A percentile compares a stretch with the other conserved stretches of the same genome.
Conservation (phyloP, 1,139 yeast genomes). For the Yamadazyma diospyri region DNA sequence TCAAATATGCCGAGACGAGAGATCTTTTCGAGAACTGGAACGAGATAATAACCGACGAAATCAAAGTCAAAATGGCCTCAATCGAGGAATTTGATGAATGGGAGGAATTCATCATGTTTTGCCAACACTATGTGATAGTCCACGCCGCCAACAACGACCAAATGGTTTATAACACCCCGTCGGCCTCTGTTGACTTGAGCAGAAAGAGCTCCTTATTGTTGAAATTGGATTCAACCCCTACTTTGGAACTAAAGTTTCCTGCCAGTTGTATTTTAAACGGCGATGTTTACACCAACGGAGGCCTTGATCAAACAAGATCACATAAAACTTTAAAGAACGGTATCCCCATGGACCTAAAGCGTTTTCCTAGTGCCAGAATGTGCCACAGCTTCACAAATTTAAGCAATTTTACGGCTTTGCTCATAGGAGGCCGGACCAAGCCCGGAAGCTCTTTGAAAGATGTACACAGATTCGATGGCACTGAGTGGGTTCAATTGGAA, state of each 20-base stretch:
- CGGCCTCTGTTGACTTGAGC: constrained; percentile 3
- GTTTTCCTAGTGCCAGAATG: constrained; percentile 47
- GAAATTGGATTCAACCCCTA: constrained; percentile 1
- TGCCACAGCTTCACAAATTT: constrained; percentile 52
- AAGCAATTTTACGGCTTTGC: constrained; percentile 23
- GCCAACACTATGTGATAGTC: constrained; percentile 70
- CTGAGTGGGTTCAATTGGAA: constrained; percentile 32
- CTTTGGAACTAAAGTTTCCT: constrained; percentile 44
- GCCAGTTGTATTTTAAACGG: constrained; percentile 30
- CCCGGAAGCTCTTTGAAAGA: constrained; percentile 48
- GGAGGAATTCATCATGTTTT: constrained; percentile 76
- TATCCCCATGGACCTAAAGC: constrained; percentile 4
- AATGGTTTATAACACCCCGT: constrained; percentile 10
- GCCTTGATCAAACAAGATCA: constrained; percentile 46
- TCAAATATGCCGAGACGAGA: constrained; percentile 45
- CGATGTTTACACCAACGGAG: constrained; percentile 48
- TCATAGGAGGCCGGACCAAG: constrained; percentile 70
- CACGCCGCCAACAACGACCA: constrained; percentile 52
- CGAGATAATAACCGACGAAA: constrained; percentile 32
- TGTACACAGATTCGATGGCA: constrained; percentile 19
- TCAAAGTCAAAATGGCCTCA: constrained; percentile 40
- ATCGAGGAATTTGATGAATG: constrained; percentile 76
- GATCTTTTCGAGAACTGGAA: constrained; percentile 62
- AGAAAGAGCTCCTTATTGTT: constrained; percentile 2
- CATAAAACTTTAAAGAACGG: constrained; percentile 16